Percentiles rank a stretch among this genome's conserved stretches.
These are phyloP conservation scores for Dillenia suffruticosa DNA, from an alignment of 164 flowering plant species.

Conservation along the genomic window DNA sequence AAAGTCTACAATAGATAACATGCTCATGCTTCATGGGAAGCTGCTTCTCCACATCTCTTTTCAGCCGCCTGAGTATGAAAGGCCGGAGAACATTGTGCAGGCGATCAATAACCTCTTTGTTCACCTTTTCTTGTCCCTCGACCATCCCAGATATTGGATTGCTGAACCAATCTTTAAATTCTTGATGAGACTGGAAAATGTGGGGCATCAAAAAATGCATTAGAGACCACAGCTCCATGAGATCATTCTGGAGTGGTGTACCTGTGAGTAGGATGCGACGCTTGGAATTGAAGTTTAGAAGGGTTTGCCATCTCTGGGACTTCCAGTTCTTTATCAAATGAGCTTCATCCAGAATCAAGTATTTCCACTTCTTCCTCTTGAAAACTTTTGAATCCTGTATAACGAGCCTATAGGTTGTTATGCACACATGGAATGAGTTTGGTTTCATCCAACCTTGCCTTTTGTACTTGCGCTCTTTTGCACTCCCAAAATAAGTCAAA, in stretches of 20 bases:
- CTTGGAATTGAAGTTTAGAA: conserved; percentile 91
- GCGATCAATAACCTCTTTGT: conserved; percentile 97
- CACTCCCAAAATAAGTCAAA: conserved; percentile 95
- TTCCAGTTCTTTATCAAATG: conserved; percentile 99
- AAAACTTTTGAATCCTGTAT: conserved; percentile 95
- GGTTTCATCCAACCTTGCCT: conserved; percentile 99
- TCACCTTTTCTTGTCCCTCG: conserved; percentile 94
- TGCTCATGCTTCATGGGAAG: conserved; percentile 92
- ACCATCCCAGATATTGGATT: conserved; percentile 99
- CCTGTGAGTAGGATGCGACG: conserved; percentile 93
- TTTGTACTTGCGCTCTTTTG: conserved; percentile 88
- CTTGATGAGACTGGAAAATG: conserved; percentile 97
- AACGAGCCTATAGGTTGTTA: conserved; percentile 94
- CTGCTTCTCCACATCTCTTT: conserved; percentile 98
- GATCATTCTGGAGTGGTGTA: conserved; percentile 98
- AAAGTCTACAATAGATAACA: conserved; percentile 89
- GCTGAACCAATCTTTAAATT: conserved; percentile 98
- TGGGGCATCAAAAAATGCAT: conserved; percentile 99
- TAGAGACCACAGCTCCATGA: conserved; percentile 99
- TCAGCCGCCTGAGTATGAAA: conserved; percentile 84
- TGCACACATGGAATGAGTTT: conserved; percentile 92
- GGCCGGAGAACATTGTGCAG: conserved; percentile 98
- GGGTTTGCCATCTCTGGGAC: conserved; percentile 99
- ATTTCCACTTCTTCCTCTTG: conserved; percentile 98
- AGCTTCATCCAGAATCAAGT: conserved; percentile 96